phyloP scores from a whole-genome alignment of 106 monocot genomes.

The Dendrobium huoshanense region DNA sequence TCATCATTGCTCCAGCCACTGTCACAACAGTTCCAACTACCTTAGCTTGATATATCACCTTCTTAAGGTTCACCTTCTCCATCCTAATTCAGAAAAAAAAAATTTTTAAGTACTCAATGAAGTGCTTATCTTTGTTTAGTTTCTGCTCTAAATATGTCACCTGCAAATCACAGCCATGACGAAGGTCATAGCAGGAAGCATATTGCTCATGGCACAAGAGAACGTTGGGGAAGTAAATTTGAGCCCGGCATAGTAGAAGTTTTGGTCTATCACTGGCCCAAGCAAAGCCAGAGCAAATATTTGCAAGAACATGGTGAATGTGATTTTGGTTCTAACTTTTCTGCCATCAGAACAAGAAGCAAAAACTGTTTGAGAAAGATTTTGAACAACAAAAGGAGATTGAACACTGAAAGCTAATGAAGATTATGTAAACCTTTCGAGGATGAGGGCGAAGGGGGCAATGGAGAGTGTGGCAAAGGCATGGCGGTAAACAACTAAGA shows the following conservation, averaged over 20 bases:
- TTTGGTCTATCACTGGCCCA: conserved; percentile 76
- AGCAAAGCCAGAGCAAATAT: conserved; percentile 60
- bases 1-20: conserved; percentile 40
- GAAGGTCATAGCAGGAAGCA: conserved; percentile 77
- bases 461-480: conserved; percentile 74
- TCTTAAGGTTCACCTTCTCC: conserved; percentile 44
- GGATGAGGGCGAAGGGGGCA: conserved; percentile 60
- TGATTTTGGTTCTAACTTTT: conserved; percentile 62
- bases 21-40: conserved; percentile 36
- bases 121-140: neutral
- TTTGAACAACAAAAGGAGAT: neutral
- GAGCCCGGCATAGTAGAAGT: conserved; percentile 72
- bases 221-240: conserved; percentile 71
- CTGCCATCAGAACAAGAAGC: conserved; percentile 8
- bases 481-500: conserved; percentile 72
- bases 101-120: neutral
- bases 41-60: conserved; percentile 36
- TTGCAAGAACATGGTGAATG: conserved; percentile 54
- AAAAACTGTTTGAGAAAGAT: neutral
- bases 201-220: conserved; percentile 80
- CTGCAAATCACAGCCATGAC: conserved; percentile 53
- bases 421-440: conserved; percentile 38
- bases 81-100: conserved; percentile 22
- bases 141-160: conserved; percentile 5
- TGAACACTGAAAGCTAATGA: neutral